These are phyloP conservation scores for Trifolium repens DNA, from an alignment of 306 rosid species.

Conservation along the genomic window DNA sequence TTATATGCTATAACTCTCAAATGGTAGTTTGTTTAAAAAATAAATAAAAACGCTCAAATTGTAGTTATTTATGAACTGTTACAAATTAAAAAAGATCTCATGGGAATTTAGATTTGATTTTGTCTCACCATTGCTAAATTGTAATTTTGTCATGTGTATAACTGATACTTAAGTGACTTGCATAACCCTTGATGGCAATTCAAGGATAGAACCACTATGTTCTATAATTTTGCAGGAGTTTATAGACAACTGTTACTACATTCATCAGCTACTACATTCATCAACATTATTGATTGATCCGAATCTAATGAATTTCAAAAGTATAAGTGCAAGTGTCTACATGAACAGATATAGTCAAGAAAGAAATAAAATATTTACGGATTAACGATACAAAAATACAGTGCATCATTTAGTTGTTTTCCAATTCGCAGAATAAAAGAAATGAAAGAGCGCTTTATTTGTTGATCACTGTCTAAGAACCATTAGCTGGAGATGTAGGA, in stretches of 20 bases:
- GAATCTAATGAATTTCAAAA: not conserved
- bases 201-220: constrained; percentile 2
- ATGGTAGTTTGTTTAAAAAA: too few relatives aligned
- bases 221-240: not conserved
- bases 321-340: constrained; percentile 36
- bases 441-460: constrained; percentile 36
- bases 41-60: too few relatives aligned
- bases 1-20: too few relatives aligned
- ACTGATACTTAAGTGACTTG: not conserved
- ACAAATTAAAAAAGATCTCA: too few relatives aligned
- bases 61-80: too few relatives aligned
- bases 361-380: constrained; percentile 35
- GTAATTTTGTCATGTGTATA: too few relatives aligned
- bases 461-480: constrained; percentile 51
- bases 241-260: not conserved
- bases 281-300: not conserved
- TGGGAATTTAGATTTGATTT: too few relatives aligned
- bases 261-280: not conserved
- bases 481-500: constrained; percentile 53
- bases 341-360: constrained; percentile 12
- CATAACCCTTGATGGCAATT: not conserved
- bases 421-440: constrained; percentile 8
- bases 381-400: constrained; percentile 31
- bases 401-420: constrained; percentile 29
- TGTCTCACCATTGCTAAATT: too few relatives aligned